These are phyloP conservation scores for Chondrus crispus DNA, from an alignment of 23 red algal genomes.

Conservation along the genomic window DNA sequence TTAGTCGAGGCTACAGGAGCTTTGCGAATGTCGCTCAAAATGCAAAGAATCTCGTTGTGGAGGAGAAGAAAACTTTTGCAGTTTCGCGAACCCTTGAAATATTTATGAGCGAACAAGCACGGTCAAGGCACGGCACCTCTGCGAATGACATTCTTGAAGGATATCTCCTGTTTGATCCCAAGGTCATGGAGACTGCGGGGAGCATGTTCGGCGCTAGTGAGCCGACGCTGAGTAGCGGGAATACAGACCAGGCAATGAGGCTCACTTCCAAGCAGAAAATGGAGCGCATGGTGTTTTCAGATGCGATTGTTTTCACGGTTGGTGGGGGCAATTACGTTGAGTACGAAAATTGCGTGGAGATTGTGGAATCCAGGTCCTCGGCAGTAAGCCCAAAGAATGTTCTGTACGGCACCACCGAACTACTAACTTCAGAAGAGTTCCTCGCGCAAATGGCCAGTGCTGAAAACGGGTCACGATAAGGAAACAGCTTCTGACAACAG, in stretches of 20 bases:
- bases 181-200: slow-evolving; percentile 23
- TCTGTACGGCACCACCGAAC: slow-evolving; percentile 93
- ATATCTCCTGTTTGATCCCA: slow-evolving; percentile 61
- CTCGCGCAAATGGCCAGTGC: slow-evolving; percentile 45
- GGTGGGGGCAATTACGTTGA: slow-evolving; percentile 96
- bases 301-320: slow-evolving; percentile 91
- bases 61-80: slow-evolving; percentile 33
- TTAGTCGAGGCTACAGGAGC: slow-evolving; percentile 56
- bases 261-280: not conserved
- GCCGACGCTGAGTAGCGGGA: not conserved
- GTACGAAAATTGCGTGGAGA: slow-evolving; percentile 78
- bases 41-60: slow-evolving; percentile 55
- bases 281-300: slow-evolving; percentile 53
- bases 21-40: slow-evolving; percentile 62
- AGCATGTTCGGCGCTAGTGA: not conserved
- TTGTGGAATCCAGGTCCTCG: not conserved
- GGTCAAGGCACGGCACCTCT: slow-evolving; percentile 21
- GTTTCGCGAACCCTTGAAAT: slow-evolving; percentile 31
- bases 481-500: not conserved
- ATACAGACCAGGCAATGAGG: not conserved
- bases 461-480: not conserved
- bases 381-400: slow-evolving; percentile 27
- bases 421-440: slow-evolving; percentile 68
- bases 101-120: slow-evolving; percentile 61
- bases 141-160: slow-evolving; percentile 41